Conservation (phyloP, 2,329 filamentous ascomycete genomes). For the Colletotrichum eleusines region DNA sequence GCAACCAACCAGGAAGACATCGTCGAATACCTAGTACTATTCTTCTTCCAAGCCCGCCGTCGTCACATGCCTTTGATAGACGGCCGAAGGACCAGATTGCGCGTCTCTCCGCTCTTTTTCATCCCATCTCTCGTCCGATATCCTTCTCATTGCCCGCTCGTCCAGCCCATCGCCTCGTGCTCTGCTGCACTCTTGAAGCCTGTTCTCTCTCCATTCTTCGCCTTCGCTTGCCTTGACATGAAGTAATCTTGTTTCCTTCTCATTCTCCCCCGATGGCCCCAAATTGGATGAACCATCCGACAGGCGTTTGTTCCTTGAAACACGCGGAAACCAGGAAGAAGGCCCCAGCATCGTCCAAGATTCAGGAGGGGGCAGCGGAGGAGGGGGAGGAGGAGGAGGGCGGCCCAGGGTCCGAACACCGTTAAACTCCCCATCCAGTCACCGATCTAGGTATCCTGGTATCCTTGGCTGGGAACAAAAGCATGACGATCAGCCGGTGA, state of each 20-base stretch:
- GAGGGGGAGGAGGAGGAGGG: not conserved
- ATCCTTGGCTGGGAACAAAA: slow-evolving; percentile 10
- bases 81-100: not conserved
- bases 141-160: slow-evolving; percentile 5
- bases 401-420: slow-evolving; percentile 31
- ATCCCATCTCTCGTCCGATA: slow-evolving; percentile 12
- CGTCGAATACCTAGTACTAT: too few species aligned
- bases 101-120: slow-evolving; percentile 4
- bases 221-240: slow-evolving; percentile 14
- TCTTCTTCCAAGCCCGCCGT: slow-evolving; percentile 1
- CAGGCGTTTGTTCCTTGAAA: slow-evolving; percentile 32
- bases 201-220: slow-evolving; percentile 13
- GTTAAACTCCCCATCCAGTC: slow-evolving; percentile 16
- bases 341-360: slow-evolving; percentile 16
- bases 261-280: not conserved
- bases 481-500: slow-evolving; percentile 38
- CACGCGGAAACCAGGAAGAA: slow-evolving; percentile 38
- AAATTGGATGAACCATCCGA: slow-evolving; percentile 25
- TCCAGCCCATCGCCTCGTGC: slow-evolving; percentile 15
- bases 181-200: slow-evolving; percentile 21
- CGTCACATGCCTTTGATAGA: slow-evolving; percentile 22
- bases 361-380: not conserved
- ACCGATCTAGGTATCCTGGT: slow-evolving; percentile 22
- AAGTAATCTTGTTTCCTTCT: slow-evolving; percentile 16
- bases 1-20: not conserved